Conservation (phyloP, 495 filamentous ascomycete genomes). For the Xylaria flabelliformis region DNA sequence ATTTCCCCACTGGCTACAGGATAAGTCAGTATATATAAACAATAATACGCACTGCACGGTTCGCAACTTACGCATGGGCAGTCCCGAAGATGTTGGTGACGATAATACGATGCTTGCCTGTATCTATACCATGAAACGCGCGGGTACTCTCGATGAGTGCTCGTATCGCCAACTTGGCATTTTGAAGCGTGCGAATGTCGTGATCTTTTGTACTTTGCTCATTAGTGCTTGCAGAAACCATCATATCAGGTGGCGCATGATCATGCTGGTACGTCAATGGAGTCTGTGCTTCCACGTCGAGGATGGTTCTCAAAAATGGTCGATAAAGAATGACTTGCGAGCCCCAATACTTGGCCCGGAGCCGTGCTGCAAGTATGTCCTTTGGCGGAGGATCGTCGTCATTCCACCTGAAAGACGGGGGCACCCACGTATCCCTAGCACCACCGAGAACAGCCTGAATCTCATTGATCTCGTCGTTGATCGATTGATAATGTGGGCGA, state of each 20-base stretch:
- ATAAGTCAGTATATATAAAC: conserved; percentile 26
- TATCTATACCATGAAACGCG: conserved; percentile 76
- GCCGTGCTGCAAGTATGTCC: conserved; percentile 82
- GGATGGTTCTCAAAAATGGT: conserved; percentile 75
- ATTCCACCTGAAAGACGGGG: conserved; percentile 64
- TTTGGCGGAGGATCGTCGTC: conserved; percentile 68
- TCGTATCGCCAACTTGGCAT: conserved; percentile 64
- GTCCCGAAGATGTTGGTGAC: conserved; percentile 96
- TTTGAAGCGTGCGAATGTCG: conserved; percentile 57
- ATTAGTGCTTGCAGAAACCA: conserved; percentile 36
- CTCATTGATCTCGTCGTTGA: conserved; percentile 38
- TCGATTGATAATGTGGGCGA: conserved; percentile 34
- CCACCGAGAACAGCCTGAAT: conserved; percentile 43
- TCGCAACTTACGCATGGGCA: conserved; percentile 85
- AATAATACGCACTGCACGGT: background rate
- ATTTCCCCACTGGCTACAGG: conserved; percentile 90
- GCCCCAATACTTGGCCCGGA: conserved; percentile 94
- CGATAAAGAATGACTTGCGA: conserved; percentile 89
- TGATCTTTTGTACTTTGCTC: conserved; percentile 41
- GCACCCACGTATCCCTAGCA: conserved; percentile 43
- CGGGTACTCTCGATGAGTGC: conserved; percentile 84
- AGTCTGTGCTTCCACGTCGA: conserved; percentile 41
- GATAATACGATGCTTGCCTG: conserved; percentile 66
- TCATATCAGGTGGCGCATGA: conserved; percentile 33
- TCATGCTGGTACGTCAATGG: conserved; percentile 34